Conservation (phyloP, 768 basidiomycete species). For the Cytidiella melzeri region DNA sequence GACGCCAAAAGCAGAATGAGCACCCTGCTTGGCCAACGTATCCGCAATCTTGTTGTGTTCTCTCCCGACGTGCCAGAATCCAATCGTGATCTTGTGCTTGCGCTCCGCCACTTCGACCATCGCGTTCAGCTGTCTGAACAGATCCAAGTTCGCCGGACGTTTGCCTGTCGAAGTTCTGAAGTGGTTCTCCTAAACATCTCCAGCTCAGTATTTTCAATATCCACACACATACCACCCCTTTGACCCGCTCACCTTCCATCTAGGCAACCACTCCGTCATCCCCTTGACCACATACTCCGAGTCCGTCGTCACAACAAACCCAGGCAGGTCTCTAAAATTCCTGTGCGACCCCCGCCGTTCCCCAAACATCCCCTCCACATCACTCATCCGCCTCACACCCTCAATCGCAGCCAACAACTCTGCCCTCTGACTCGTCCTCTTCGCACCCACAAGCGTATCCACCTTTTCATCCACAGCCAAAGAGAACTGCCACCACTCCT, state of each 20-base stretch:
- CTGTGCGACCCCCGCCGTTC: too few relatives aligned
- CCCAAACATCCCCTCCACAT: background rate
- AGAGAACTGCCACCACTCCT: background rate
- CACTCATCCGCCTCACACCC: background rate
- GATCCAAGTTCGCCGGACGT: constrained; percentile 22
- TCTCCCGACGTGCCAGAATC: background rate
- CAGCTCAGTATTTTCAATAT: too few relatives aligned
- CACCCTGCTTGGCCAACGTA: too few relatives aligned
- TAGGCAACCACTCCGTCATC: constrained; percentile 31
- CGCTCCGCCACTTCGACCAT: constrained; percentile 13
- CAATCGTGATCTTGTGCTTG: background rate
- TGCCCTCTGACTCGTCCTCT: constrained; percentile 5
- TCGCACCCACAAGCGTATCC: background rate
- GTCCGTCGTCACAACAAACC: constrained; percentile 25
- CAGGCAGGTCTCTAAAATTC: background rate
- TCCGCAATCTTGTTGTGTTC: background rate
- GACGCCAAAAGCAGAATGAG: too few relatives aligned
- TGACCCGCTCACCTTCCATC: constrained; percentile 29
- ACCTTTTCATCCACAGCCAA: background rate
- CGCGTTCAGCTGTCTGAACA: constrained; percentile 23
- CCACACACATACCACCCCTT: too few relatives aligned
- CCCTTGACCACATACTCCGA: constrained; percentile 32
- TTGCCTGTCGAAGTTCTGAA: too few relatives aligned
- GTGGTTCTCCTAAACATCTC: too few relatives aligned
- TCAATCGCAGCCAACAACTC: constrained; percentile 7